Percentiles rank a stretch among this genome's conserved stretches.
These are phyloP conservation scores for Tardiomyces depauwii DNA, from an alignment of 1,139 yeast genomes.

Conservation along the genomic window DNA sequence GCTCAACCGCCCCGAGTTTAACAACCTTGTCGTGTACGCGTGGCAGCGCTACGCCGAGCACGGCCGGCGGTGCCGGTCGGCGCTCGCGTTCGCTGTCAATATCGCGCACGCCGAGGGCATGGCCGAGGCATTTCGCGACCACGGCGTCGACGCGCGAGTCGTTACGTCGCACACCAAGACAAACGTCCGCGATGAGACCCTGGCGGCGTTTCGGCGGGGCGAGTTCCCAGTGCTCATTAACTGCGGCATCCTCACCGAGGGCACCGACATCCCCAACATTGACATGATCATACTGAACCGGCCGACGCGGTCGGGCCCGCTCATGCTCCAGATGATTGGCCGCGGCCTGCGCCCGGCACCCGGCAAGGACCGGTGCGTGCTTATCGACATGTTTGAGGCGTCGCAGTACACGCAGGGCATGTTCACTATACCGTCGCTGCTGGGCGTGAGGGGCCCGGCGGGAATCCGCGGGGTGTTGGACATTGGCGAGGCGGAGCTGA, in stretches of 20 bases:
- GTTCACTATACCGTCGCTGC: too few species aligned
- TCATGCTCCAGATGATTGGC: slow-evolving; percentile 84
- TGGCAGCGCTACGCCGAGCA: slow-evolving; percentile 35
- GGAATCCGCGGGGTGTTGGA: too few species aligned
- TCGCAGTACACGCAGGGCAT: too few species aligned
- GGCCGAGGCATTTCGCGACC: slow-evolving; percentile 40
- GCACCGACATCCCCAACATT: slow-evolving; percentile 87
- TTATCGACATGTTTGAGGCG: slow-evolving; percentile 37
- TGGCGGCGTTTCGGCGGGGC: slow-evolving; percentile 53
- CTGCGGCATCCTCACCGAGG: slow-evolving; percentile 89
- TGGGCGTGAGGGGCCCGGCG: too few species aligned
- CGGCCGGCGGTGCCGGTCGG: slow-evolving; percentile 31
- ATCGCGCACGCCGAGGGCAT: slow-evolving; percentile 53
- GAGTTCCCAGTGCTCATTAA: slow-evolving; percentile 65
- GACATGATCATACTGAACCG: slow-evolving; percentile 72
- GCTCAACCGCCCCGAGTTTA: slow-evolving; percentile 41
- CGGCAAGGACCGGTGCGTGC: slow-evolving; percentile 56
- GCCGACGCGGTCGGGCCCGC: slow-evolving; percentile 66
- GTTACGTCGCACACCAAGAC: slow-evolving; percentile 59
- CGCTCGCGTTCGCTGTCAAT: slow-evolving; percentile 71
- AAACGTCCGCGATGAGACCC: slow-evolving; percentile 38
- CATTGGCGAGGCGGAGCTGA: too few species aligned
- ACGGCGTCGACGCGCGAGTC: slow-evolving; percentile 61
- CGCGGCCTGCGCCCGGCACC: slow-evolving; percentile 64
- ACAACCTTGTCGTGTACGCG: slow-evolving; percentile 45